These are phyloP conservation scores for Rhodotorula taiwanensis DNA, from an alignment of 768 basidiomycete species.

Conservation along the genomic window DNA sequence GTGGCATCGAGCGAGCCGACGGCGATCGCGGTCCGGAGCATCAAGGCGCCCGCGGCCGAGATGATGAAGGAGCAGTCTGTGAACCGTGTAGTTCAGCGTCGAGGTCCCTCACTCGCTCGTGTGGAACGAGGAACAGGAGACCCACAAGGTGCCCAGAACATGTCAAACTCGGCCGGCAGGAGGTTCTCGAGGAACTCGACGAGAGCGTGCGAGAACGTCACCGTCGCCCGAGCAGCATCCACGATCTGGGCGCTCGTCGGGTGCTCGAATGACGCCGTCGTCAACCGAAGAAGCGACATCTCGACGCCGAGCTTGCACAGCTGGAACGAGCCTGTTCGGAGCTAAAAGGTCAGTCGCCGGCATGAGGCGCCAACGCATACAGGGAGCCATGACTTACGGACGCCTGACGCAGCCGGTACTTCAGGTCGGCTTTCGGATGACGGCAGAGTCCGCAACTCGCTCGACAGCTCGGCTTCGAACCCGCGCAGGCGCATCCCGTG, in stretches of 20 bases:
- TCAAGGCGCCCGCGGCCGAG: not conserved
- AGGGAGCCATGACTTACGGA: not conserved
- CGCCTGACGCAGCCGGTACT: not conserved
- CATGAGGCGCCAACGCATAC: too few relatives aligned
- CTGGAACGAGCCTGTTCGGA: conserved; percentile 10
- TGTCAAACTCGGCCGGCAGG: not conserved
- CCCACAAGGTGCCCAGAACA: conserved; percentile 8
- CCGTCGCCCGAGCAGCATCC: not conserved
- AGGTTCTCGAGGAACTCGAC: conserved; percentile 16
- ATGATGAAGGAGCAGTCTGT: conserved; percentile 18
- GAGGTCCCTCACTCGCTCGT: too few relatives aligned
- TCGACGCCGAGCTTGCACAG: conserved; percentile 7
- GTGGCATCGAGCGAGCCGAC: not conserved
- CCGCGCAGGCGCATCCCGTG: not conserved
- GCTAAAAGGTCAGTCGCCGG: not conserved
- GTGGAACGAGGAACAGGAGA: not conserved
- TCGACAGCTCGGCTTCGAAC: not conserved
- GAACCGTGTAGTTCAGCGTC: too few relatives aligned
- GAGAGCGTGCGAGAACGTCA: not conserved
- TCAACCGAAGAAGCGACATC: not conserved
- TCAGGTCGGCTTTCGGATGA: rapidly evolving
- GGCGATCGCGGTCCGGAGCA: not conserved
- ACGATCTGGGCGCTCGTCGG: not conserved
- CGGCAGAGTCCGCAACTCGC: not conserved
- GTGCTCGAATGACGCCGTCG: not conserved